Evolutionary conservation across 164 flowering plant genomes (phyloP).

Genomic region (Magnolia changhungtana): DNA sequence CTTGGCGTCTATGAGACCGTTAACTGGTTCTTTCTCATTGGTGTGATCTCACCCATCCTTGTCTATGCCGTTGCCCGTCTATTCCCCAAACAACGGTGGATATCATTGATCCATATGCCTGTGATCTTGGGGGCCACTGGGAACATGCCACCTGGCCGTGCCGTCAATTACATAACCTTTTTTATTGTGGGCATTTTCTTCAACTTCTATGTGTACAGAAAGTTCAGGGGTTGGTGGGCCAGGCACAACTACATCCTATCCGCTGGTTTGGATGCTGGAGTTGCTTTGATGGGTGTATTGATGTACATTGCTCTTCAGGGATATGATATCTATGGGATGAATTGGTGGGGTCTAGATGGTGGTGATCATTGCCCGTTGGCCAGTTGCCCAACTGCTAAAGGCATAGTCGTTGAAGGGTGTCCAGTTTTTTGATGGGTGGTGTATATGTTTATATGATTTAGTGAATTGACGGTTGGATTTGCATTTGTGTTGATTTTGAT

Average conservation of each 20-base stretch:
- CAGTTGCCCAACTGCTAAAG: constrained; percentile 74
- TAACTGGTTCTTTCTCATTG: constrained; percentile 94
- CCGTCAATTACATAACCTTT: constrained; percentile 81
- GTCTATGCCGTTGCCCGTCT: constrained; percentile 71
- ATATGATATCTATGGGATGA: constrained; percentile 30
- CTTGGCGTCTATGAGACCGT: constrained; percentile 60
- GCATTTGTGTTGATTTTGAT: constrained; percentile 20
- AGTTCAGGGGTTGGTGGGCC: constrained; percentile 86
- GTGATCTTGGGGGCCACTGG: constrained; percentile 82
- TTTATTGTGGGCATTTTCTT: constrained; percentile 66
- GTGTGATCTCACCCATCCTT: constrained; percentile 63
- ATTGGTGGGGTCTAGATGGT: constrained; percentile 75
- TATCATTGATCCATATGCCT: constrained; percentile 80
- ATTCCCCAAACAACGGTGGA: constrained; percentile 77
- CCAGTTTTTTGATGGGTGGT: constrained; percentile 25
- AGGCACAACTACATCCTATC: constrained; percentile 84
- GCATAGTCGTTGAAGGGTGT: constrained; percentile 55
- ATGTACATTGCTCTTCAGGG: constrained; percentile 61
- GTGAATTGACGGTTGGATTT: constrained; percentile 19
- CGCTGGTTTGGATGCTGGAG: constrained; percentile 87
- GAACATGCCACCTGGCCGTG: constrained; percentile 77
- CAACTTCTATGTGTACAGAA: constrained; percentile 75
- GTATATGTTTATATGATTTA: constrained; percentile 18
- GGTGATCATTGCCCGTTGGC: constrained; percentile 82
- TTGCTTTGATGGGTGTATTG: constrained; percentile 81